Evolutionary conservation across 1,284 basidiomycete species (phyloP).

Genomic region (Ceratobasidium sp.): DNA sequence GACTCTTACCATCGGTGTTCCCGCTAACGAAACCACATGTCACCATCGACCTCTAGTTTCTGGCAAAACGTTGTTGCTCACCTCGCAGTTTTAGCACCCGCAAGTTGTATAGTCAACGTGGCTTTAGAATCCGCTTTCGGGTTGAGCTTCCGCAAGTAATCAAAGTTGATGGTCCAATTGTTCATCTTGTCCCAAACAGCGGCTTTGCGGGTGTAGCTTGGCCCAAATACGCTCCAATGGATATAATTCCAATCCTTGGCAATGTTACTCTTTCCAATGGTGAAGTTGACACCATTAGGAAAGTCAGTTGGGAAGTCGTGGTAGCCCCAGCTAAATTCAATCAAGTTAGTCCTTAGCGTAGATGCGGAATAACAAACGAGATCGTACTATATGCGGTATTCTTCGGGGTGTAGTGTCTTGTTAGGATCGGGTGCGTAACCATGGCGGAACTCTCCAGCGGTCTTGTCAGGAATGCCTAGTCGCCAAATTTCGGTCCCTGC

Average conservation of each 20-base stretch:
- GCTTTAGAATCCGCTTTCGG: constrained; percentile 34
- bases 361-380: background rate
- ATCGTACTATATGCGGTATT: constrained; percentile 52
- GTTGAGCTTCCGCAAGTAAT: constrained; percentile 42
- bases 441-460: constrained; percentile 53
- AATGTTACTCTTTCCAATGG: constrained; percentile 50
- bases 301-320: constrained; percentile 54
- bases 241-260: constrained; percentile 53
- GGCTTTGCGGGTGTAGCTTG: constrained; percentile 39
- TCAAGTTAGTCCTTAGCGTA: background rate
- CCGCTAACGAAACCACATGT: constrained; percentile 13
- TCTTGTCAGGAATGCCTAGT: constrained; percentile 52
- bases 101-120: constrained; percentile 36
- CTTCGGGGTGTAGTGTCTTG: constrained; percentile 49
- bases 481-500: constrained; percentile 52
- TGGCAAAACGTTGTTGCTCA: background rate
- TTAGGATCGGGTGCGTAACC: constrained; percentile 50
- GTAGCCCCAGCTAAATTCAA: constrained; percentile 49
- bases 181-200: constrained; percentile 51
- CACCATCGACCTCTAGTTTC: background rate
- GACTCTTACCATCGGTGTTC: constrained; percentile 45
- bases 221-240: constrained; percentile 52
- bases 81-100: constrained; percentile 43
- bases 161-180: constrained; percentile 53
- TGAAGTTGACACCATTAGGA: constrained; percentile 52